phyloP scores from a whole-genome alignment of 169 alveolate genomes.

The Plasmodium reichenowi region DNA sequence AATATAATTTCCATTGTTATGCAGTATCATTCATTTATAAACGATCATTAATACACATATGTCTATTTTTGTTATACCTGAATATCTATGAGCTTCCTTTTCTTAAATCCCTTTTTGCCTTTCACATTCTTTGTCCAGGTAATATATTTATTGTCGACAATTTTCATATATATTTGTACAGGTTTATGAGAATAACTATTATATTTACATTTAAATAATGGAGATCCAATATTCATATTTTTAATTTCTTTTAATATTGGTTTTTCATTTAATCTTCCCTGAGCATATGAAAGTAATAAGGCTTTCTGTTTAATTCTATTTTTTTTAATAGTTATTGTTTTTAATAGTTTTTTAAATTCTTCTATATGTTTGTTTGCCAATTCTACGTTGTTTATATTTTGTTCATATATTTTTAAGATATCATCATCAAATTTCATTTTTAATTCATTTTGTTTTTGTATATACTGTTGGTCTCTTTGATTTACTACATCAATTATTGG shows the following conservation, averaged over 20 bases:
- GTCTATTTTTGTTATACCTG: conserved; percentile 17
- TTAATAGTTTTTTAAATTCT: conserved; percentile 28
- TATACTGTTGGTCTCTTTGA: conserved; percentile 34
- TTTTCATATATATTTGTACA: conserved; percentile 45
- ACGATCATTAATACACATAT: neutral
- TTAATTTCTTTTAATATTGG: conserved; percentile 37
- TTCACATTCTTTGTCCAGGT: conserved; percentile 36
- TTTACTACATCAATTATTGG: conserved; percentile 19
- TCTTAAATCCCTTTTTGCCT: conserved; percentile 25
- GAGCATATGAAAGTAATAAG: conserved; percentile 34
- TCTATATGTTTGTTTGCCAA: conserved; percentile 46
- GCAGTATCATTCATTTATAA: neutral
- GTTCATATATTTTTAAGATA: conserved; percentile 50
- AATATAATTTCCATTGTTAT: too few relatives aligned
- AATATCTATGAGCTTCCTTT: conserved; percentile 50
- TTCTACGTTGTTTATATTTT: conserved; percentile 53
- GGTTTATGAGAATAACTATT: conserved; percentile 48
- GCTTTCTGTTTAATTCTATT: conserved; percentile 19
- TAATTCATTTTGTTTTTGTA: conserved; percentile 27
- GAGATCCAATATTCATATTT: conserved; percentile 37
- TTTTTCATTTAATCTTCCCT: conserved; percentile 51
- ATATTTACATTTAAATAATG: conserved; percentile 52
- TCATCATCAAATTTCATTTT: conserved; percentile 51
- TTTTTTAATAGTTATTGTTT: conserved; percentile 5
- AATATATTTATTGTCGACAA: conserved; percentile 25